Evolutionary conservation across 2,329 filamentous ascomycete genomes (phyloP), one percentile per base, ranked within the genome.

Genomic region (Exophiala calicioides): DNA sequence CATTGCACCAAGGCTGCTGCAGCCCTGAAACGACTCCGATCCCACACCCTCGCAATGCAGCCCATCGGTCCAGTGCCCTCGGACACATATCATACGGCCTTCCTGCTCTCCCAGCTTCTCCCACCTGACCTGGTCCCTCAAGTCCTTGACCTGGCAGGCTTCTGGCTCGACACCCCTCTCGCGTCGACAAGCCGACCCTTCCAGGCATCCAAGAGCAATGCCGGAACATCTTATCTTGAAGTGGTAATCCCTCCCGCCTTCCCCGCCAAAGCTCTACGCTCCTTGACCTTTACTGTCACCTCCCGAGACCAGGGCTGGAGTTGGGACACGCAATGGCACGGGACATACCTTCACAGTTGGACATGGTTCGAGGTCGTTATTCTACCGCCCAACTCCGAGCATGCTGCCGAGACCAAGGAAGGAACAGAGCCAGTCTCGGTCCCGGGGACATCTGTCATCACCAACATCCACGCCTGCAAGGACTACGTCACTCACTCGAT

Each of bases 321-420:
- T 26, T 38, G 24, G 27, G 46, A 45, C 16, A 30, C 26, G 18
- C 35, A 34, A 16, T 39, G 42, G 18, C 43, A 43, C 20, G 47
- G 38, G 8, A 55, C 52, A 9, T 51, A 52, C 33, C 19, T 26
- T 9, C 35, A 50, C n/a, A 47, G 43, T 34, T 43, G 34, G 31
- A 55, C 52, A 8, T 55, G 52, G 52, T 55, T 55, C 23, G 52
- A 55, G 27, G 52, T 50, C 4, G 46, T 35, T 20, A 31, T 54
- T 18, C 10, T 29, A 16, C 44, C 51, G 8, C 19, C 45, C 9
- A 33, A 35, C 4, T 30, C 32, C 12, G 19, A 35, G n/a, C 27
- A 19, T 4, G 3, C 27, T 12, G 26, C 12, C 7, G 38, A 42
- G 5, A 19, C 19, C 8, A 36, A 31, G 30, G 13, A 19, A 23